Percentiles rank a stretch among this genome's conserved stretches.
phyloP scores from a whole-genome alignment of 208 protist species.

The Crithidia expoeki region DNA sequence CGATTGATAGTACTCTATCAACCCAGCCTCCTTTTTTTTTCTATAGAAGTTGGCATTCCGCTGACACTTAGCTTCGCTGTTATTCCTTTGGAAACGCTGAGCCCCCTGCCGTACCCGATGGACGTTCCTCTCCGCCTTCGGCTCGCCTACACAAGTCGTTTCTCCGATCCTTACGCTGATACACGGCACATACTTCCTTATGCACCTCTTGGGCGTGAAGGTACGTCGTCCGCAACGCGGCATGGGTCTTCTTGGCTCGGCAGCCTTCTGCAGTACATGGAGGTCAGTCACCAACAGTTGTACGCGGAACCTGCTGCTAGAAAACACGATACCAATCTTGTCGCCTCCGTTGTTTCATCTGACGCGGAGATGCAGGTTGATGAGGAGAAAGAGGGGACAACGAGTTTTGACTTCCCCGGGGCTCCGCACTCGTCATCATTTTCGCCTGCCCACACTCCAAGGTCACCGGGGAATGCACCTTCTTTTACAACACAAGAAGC shows the following conservation, averaged over 20 bases:
- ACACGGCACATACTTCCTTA: background rate
- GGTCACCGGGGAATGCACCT: background rate
- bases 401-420: background rate
- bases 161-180: slow-evolving; percentile 31
- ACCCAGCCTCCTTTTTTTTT: too few relatives aligned
- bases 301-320: background rate
- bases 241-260: background rate
- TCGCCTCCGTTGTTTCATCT: background rate
- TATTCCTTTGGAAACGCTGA: too few relatives aligned
- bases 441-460: background rate
- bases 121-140: slow-evolving; percentile 43
- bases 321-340: too few relatives aligned
- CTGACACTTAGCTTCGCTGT: background rate
- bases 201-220: background rate
- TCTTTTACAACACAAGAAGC: background rate
- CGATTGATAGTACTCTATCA: too few relatives aligned
- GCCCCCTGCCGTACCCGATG: too few relatives aligned
- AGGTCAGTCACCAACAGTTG: background rate
- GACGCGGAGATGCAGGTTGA: background rate
- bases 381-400: background rate
- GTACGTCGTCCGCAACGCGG: background rate
- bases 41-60: background rate
- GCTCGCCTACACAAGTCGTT: slow-evolving; percentile 39
- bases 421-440: background rate
- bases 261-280: background rate